Evolutionary conservation across 371 early-diverging fungal species (phyloP).

Genomic region (Dinochytrium kinnereticum): DNA sequence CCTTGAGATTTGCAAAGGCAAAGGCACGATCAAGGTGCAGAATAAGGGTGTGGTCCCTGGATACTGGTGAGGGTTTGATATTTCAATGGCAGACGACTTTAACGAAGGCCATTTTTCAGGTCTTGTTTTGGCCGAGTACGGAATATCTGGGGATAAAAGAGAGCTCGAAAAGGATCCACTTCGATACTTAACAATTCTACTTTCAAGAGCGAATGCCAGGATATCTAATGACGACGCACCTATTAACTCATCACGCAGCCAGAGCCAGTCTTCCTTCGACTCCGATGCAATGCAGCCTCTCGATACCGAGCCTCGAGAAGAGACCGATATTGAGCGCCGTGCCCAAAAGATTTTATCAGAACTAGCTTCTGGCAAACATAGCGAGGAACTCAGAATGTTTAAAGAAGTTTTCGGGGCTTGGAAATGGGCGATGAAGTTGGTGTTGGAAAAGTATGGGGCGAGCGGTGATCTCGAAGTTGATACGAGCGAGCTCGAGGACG

Average conservation of each 20-base stretch:
- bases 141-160: neutral
- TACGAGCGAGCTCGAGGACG: neutral
- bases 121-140: neutral
- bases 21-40: neutral
- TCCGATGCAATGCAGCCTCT: neutral
- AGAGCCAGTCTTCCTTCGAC: no score
- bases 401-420: neutral
- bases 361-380: neutral
- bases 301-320: neutral
- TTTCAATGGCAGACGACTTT: neutral
- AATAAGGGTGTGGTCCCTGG: constrained; percentile 12
- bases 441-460: neutral
- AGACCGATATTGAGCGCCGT: neutral
- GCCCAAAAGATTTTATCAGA: neutral
- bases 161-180: neutral
- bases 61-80: constrained; percentile 18
- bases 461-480: neutral
- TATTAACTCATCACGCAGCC: no score
- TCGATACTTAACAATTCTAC: neutral
- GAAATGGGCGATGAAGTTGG: neutral
- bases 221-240: neutral
- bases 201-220: neutral
- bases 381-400: neutral
- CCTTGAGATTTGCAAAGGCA: neutral
- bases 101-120: neutral